Evolutionary conservation across 495 filamentous ascomycete genomes (phyloP), one percentile per base, ranked within the genome.

Genomic region (Tuber microsphaerosporum): DNA sequence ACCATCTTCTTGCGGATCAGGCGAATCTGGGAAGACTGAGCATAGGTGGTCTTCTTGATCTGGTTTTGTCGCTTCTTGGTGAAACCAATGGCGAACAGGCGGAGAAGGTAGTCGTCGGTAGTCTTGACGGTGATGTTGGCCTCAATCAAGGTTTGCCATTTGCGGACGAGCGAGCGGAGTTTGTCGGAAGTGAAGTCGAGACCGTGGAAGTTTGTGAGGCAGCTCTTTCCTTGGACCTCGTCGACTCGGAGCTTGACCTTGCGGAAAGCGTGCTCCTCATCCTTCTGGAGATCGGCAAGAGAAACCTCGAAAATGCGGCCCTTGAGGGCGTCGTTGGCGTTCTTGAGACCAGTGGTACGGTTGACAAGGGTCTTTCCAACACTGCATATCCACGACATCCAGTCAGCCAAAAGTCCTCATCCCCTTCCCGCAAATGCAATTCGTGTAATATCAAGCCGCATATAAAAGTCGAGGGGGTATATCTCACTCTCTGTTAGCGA

Each of bases 181-280:
- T 98, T 98, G 90, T 99, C 95, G 81, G 96, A 97, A 81, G 95
- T 99, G 90, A 99, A 98, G 88, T 99, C 95, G 85, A 99, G 89
- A 81, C 95, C 95, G 89, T 99, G 94, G 91, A 99, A 99, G 90
- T 98, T 98, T 88, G 95, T 99, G 82, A 99, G 89, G 87, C 95
- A 99, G 90, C 97, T 99, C 90, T 97, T 97, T 88, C 95, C 95
- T 87, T 99, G 95, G 76, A 99, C 91, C 87, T 99, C 95, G 83
- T 99, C 95, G 81, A 99, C 93, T 76, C 95, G 90, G 83, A 99
- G 92, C 91, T 97, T 97, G 85, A 99, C 88, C 89, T 99, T 99
- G 87, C 95, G 93, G 91, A 98, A 98, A 73, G 94, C 89, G 85
- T 99, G 95, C 87, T 98, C 95, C 89, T 99, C 95, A 84, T 99